Evolutionary conservation across 805 yeast species (phyloP).

Genomic region (Metschnikowia hibisci): DNA sequence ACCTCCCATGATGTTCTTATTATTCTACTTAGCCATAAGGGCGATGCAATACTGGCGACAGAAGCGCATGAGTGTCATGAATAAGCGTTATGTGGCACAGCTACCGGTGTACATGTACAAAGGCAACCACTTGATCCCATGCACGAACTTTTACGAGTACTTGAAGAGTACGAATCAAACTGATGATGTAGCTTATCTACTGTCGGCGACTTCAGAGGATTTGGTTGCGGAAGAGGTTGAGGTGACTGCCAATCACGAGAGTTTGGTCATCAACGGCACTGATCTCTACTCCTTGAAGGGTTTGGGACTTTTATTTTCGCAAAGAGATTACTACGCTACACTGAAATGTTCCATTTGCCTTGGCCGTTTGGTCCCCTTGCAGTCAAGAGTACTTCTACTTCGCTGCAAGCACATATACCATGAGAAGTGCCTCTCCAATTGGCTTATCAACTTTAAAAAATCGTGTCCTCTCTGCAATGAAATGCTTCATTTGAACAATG

Average conservation of each 20-base stretch:
- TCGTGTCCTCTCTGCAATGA: slow-evolving; percentile 58
- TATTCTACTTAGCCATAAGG: slow-evolving; percentile 31
- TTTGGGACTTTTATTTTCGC: slow-evolving; percentile 8
- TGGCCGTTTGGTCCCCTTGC: slow-evolving; percentile 47
- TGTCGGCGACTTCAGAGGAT: slow-evolving; percentile 15
- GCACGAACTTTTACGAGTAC: slow-evolving; percentile 26
- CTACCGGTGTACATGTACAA: slow-evolving; percentile 39
- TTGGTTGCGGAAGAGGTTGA: slow-evolving; percentile 6
- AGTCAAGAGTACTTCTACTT: slow-evolving; percentile 46
- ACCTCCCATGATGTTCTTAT: slow-evolving; percentile 38
- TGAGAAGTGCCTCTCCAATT: slow-evolving; percentile 52
- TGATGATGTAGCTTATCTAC: slow-evolving; percentile 12
- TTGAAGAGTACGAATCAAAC: slow-evolving; percentile 31
- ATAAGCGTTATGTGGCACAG: slow-evolving; percentile 28
- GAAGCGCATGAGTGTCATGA: slow-evolving; percentile 24
- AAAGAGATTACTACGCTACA: slow-evolving; percentile 21
- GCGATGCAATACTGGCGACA: slow-evolving; percentile 26
- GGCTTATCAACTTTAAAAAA: slow-evolving; percentile 53
- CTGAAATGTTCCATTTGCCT: slow-evolving; percentile 60
- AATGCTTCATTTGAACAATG: not conserved
- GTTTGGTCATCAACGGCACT: slow-evolving; percentile 8
- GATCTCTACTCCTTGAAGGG: slow-evolving; percentile 7
- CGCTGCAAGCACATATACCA: slow-evolving; percentile 64
- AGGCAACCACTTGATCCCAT: slow-evolving; percentile 31
- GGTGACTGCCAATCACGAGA: not conserved